Evolutionary conservation across 2,329 filamentous ascomycete genomes (phyloP), one percentile per base, ranked within the genome.

Genomic region (Paecilomyces variotii): DNA sequence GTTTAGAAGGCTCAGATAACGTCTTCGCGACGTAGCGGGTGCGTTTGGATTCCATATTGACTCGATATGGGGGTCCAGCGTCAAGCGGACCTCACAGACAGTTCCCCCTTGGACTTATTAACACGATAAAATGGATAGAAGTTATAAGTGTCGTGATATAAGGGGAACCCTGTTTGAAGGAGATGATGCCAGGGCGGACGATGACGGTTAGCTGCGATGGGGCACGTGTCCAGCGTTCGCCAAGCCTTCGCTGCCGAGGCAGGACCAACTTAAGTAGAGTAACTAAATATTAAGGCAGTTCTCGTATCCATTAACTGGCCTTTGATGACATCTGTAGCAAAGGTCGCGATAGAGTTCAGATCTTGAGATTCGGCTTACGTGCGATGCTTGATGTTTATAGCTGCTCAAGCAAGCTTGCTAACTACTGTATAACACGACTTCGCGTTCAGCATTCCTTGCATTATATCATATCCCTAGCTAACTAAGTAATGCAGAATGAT

Each of bases 1-100:
- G 74, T 61, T 74, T 76, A 0, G 70, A 71, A n/a, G 74, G 74
- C 35, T 45, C 39, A 10, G 39, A 45, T 24, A 45, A 45, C 5
- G 39, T 45, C 39, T 45, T 45, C 68, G 66, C 51, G 73, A 62
- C 59, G 75, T 63, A 52, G 60, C 68, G 27, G 66, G 59, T 24
- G 19, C 39, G 39, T 19, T 45, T 45, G 4, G 39, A 65, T 59
- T 72, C 70, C 74, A 75, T 76, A 49, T 58, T 45, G 39, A 45
- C n/a, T 45, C 19, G 7, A 14, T n/a, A 45, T 2, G 19, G 39
- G 39, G 39, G n/a, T 14, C 35, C n/a, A 45, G 39, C 39, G 19
- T 19, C n/a, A 10, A 45, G 14, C 39, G n/a, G 39, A 45, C 39
- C 24, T 45, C 14, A 45, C n/a, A 45, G 14, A 19, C 39, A n/a